Percentiles rank a stretch among this genome's conserved stretches.
phyloP scores from a whole-genome alignment of 2,329 filamentous ascomycete species.

The Fusarium devonianum region DNA sequence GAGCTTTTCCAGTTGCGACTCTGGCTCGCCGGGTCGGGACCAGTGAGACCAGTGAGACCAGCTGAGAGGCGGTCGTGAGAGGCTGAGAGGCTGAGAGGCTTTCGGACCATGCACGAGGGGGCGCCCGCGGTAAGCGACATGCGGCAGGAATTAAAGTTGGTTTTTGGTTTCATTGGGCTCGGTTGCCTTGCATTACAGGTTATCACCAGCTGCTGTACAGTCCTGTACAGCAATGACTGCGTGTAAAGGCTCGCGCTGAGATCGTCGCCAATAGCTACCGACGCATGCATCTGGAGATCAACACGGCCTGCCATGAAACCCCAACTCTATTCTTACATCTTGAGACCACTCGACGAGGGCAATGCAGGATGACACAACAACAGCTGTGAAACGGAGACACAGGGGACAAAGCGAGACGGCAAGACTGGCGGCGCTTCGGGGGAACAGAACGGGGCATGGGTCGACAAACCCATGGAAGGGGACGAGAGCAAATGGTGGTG shows the following conservation, averaged over 20 bases:
- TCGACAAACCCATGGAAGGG: neutral
- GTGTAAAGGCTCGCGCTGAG: constrained; percentile 16
- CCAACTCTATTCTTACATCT: neutral
- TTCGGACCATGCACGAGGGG: constrained; percentile 21
- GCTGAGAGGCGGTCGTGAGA: constrained; percentile 21
- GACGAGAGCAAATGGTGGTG: neutral
- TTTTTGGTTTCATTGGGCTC: constrained; percentile 22
- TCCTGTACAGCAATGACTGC: neutral
- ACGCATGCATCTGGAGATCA: neutral
- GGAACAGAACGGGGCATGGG: constrained; percentile 19
- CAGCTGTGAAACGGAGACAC: neutral
- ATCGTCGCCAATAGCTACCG: constrained; percentile 8
- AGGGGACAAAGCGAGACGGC: constrained; percentile 15
- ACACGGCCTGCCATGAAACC: neutral
- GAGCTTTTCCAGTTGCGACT: constrained; percentile 21
- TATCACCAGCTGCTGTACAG: constrained; percentile 11
- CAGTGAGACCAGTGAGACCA: constrained; percentile 31
- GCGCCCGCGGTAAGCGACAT: neutral
- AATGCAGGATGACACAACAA: constrained; percentile 9
- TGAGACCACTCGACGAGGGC: neutral
- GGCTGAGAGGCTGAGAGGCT: constrained; percentile 16
- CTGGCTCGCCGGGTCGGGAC: constrained; percentile 2
- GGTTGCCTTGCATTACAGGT: constrained; percentile 18
- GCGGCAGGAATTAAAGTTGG: constrained; percentile 5
- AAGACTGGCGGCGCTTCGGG: constrained; percentile 14